These are phyloP conservation scores for Sarcodon aspratus DNA, from an alignment of 768 basidiomycete species.

Conservation along the genomic window DNA sequence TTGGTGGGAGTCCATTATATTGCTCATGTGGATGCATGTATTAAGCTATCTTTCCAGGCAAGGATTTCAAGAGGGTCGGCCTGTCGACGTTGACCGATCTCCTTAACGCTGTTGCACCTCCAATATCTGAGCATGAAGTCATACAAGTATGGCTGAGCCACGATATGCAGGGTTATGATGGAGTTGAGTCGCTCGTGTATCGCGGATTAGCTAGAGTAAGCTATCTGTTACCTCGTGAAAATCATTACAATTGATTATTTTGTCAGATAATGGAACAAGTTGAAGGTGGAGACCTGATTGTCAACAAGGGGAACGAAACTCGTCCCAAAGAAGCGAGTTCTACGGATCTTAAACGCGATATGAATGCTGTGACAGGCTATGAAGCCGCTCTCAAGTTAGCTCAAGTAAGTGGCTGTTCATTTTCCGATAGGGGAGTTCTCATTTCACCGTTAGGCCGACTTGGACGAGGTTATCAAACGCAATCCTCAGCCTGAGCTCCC, in stretches of 20 bases:
- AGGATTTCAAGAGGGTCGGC: constrained; percentile 83
- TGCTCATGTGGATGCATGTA: background rate
- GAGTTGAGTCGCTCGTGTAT: constrained; percentile 90
- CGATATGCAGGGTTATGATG: constrained; percentile 95
- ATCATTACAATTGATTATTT: background rate
- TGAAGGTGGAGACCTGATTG: constrained; percentile 82
- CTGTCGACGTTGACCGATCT: constrained; percentile 85
- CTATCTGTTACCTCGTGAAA: background rate
- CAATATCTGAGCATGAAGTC: constrained; percentile 96
- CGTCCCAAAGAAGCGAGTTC: constrained; percentile 41
- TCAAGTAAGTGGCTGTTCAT: constrained; percentile 37
- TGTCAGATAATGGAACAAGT: constrained; percentile 85
- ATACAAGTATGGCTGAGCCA: constrained; percentile 94
- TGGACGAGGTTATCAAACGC: constrained; percentile 64
- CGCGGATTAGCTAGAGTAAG: constrained; percentile 70
- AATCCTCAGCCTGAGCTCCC: constrained; percentile 29
- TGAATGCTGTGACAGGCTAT: constrained; percentile 78
- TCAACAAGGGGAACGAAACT: constrained; percentile 74
- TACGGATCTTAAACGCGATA: constrained; percentile 41
- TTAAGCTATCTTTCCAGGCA: constrained; percentile 36
- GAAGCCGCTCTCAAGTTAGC: constrained; percentile 77
- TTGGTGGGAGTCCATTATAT: constrained; percentile 39
- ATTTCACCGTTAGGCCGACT: constrained; percentile 43
- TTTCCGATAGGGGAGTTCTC: background rate
- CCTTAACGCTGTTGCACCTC: constrained; percentile 93